Conservation (phyloP, 192 early-diverging fungal species). For the Podila epicladia region DNA sequence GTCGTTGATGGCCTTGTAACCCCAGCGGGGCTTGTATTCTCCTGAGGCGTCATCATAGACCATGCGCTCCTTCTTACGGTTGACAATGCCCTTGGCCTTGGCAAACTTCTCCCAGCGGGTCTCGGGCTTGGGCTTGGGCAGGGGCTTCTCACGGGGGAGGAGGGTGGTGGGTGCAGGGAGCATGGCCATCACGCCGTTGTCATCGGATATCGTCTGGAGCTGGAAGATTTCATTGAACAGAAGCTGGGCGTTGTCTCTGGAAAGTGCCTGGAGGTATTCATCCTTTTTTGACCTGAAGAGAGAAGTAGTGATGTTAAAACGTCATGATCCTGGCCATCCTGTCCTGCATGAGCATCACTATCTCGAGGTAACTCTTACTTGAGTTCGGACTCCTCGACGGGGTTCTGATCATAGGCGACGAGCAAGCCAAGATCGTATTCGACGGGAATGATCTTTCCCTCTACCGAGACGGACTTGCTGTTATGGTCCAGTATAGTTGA, state of each 20-base stretch:
- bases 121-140: slow-evolving; percentile 88
- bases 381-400: slow-evolving; percentile 72
- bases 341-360: too few species aligned
- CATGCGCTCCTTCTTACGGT: slow-evolving; percentile 82
- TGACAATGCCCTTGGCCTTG: slow-evolving; percentile 93
- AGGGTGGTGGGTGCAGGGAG: slow-evolving; percentile 74
- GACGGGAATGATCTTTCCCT: slow-evolving; percentile 83
- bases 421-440: slow-evolving; percentile 92
- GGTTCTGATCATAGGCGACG: slow-evolving; percentile 83
- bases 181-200: slow-evolving; percentile 80
- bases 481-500: not conserved
- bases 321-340: not conserved
- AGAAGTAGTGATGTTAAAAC: not conserved
- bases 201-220: slow-evolving; percentile 71
- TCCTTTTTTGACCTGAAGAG: slow-evolving; percentile 52
- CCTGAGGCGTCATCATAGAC: slow-evolving; percentile 84
- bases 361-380: slow-evolving; percentile 39
- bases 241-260: slow-evolving; percentile 85
- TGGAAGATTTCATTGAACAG: slow-evolving; percentile 91
- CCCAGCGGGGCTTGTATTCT: slow-evolving; percentile 90
- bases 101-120: slow-evolving; percentile 99
- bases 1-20: slow-evolving; percentile 86
- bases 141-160: slow-evolving; percentile 91
- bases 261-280: slow-evolving; percentile 71
- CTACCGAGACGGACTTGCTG: slow-evolving; percentile 57